phyloP scores from a whole-genome alignment of 108 stramenopile genomes.

The Thalassiosira profunda region DNA sequence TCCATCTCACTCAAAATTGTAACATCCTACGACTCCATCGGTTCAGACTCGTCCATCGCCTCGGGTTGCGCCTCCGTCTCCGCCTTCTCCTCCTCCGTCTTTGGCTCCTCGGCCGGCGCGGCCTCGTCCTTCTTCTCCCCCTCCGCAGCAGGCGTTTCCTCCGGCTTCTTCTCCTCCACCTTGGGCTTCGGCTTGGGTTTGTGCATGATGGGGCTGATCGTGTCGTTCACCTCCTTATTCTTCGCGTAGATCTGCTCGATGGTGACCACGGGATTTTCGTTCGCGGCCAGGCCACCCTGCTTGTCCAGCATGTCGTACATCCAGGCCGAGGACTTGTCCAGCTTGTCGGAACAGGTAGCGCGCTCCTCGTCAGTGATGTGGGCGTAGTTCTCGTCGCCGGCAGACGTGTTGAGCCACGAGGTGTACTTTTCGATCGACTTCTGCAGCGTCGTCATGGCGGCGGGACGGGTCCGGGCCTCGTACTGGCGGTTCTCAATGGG shows the following conservation, averaged over 20 bases:
- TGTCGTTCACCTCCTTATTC: conserved; percentile 67
- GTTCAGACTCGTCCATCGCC: conserved; percentile 73
- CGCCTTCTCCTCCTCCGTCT: conserved; percentile 38
- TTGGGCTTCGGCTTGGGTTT: conserved; percentile 93
- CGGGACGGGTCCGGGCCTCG: conserved; percentile 80
- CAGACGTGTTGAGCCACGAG: conserved; percentile 80
- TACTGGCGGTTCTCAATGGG: conserved; percentile 88
- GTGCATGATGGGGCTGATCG: conserved; percentile 89
- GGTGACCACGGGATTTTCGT: conserved; percentile 87
- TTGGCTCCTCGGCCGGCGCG: conserved; percentile 41
- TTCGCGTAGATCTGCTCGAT: conserved; percentile 72
- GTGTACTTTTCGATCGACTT: conserved; percentile 85
- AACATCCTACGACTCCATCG: conserved; percentile 41
- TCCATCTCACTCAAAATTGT: not conserved
- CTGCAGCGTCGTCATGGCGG: conserved; percentile 75
- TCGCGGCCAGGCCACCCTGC: conserved; percentile 75
- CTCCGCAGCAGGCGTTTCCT: conserved; percentile 33
- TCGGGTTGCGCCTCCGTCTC: conserved; percentile 19
- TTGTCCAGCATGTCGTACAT: conserved; percentile 93
- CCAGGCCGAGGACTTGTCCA: conserved; percentile 87
- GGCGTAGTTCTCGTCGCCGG: conserved; percentile 78
- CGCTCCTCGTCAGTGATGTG: conserved; percentile 96
- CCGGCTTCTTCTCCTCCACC: conserved; percentile 66
- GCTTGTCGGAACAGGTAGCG: conserved; percentile 69
- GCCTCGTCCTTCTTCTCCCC: conserved; percentile 57